These are phyloP conservation scores for Aleurites moluccanus DNA, from an alignment of 441 rosid species.

Conservation along the genomic window DNA sequence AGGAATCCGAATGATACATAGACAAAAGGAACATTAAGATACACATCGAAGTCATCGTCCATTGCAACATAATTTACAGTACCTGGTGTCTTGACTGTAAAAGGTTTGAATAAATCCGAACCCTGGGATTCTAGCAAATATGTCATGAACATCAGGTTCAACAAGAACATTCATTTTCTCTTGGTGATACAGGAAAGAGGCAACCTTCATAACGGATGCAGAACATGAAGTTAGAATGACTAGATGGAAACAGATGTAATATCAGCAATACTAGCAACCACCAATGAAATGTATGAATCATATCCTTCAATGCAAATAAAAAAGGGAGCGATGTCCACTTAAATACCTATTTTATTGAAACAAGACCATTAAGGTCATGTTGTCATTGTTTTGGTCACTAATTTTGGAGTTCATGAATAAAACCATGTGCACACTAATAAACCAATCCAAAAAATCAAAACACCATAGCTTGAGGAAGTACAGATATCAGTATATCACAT, in stretches of 20 bases:
- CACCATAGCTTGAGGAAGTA: not conserved
- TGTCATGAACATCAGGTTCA: slow-evolving; percentile 97
- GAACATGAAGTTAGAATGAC: slow-evolving; percentile 18
- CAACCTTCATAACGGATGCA: slow-evolving; percentile 54
- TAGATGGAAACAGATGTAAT: slow-evolving; percentile 10
- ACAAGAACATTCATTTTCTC: slow-evolving; percentile 96
- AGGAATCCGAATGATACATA: slow-evolving; percentile 16
- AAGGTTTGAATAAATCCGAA: slow-evolving; percentile 97
- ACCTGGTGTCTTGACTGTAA: slow-evolving; percentile 98
- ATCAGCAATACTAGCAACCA: slow-evolving; percentile 4
- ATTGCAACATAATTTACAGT: slow-evolving; percentile 17
- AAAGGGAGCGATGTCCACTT: not conserved
- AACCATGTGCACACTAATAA: not conserved
- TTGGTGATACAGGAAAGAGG: slow-evolving; percentile 84
- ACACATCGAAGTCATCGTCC: slow-evolving; percentile 9
- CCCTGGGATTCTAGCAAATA: slow-evolving; percentile 97
- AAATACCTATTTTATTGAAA: slow-evolving; percentile 6
- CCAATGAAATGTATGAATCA: slow-evolving; percentile 1
- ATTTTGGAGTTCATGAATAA: not conserved
- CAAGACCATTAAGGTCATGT: not conserved
- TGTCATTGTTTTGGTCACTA: not conserved
- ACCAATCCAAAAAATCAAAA: slow-evolving; percentile 5
- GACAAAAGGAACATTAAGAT: slow-evolving; percentile 17
- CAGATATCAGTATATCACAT: not conserved
- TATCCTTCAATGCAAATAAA: not conserved